Conservation (phyloP, 176 grass and related monocot species). For the Melocanna baccifera region DNA sequence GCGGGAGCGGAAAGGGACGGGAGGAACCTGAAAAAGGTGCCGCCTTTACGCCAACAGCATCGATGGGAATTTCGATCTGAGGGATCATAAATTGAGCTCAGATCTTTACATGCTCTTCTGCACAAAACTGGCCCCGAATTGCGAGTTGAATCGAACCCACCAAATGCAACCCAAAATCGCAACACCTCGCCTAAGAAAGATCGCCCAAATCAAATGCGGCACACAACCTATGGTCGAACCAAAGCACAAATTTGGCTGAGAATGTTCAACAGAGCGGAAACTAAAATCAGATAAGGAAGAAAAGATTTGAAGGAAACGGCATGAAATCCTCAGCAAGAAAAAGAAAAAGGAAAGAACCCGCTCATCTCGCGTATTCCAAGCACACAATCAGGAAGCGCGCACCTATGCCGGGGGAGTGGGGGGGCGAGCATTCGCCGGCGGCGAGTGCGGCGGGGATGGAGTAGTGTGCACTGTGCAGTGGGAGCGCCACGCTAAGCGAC, state of each 20-base stretch:
- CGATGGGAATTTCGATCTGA: constrained; percentile 26
- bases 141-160: background rate
- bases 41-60: constrained; percentile 36
- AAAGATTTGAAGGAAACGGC: constrained; percentile 5
- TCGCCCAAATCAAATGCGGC: constrained; percentile 1
- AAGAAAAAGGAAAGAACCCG: background rate
- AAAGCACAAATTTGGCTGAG: background rate
- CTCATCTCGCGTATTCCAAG: background rate
- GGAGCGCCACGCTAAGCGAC: background rate
- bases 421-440: constrained; percentile 18
- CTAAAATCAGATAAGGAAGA: background rate
- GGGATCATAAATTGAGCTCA: constrained; percentile 31
- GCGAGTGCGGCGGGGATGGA: background rate
- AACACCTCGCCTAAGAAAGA: background rate
- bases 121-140: background rate
- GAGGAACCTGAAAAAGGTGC: constrained; percentile 35
- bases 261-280: background rate
- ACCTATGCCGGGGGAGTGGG: constrained; percentile 26
- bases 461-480: constrained; percentile 15
- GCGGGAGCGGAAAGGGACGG: constrained; percentile 53
- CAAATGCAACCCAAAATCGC: background rate
- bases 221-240: background rate
- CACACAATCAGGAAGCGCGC: background rate
- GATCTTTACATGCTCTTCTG: constrained; percentile 16
- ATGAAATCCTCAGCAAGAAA: background rate